phyloP scores from a whole-genome alignment of 2,329 filamentous ascomycete genomes.

The Pyrenophora graminea region DNA sequence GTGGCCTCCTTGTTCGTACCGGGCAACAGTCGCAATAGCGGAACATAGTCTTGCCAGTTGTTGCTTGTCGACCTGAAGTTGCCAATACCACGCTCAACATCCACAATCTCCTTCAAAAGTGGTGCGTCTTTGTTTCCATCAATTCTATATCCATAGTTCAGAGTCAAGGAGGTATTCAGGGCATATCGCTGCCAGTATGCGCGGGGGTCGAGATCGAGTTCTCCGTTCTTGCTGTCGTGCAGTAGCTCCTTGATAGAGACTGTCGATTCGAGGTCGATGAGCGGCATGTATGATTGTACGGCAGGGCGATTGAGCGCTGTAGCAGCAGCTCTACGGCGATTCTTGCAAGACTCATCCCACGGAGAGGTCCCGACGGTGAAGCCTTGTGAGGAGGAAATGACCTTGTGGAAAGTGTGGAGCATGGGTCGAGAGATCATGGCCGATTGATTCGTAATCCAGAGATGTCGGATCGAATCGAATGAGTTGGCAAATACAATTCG shows the following conservation, averaged over 20 bases:
- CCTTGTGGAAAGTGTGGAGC: conserved; percentile 79
- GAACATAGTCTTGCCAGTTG: conserved; percentile 86
- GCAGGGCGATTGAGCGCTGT: conserved; percentile 78
- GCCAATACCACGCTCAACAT: conserved; percentile 75
- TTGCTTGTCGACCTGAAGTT: conserved; percentile 79
- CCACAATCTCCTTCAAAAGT: conserved; percentile 72
- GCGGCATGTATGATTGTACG: conserved; percentile 78
- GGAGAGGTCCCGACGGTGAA: conserved; percentile 84
- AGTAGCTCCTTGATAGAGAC: conserved; percentile 74
- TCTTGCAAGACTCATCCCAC: conserved; percentile 81
- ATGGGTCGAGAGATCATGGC: conserved; percentile 76
- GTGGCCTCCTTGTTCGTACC: conserved; percentile 65
- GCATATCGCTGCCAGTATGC: conserved; percentile 76
- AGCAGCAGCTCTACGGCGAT: conserved; percentile 74
- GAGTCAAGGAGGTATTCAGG: conserved; percentile 74
- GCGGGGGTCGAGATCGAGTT: conserved; percentile 69
- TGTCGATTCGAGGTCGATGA: conserved; percentile 76
- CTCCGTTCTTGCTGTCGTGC: conserved; percentile 65
- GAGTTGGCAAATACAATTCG: conserved; percentile 78
- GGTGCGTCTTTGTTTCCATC: conserved; percentile 69
- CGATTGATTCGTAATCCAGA: conserved; percentile 81
- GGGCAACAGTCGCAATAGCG: conserved; percentile 68
- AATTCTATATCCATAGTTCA: conserved; percentile 80
- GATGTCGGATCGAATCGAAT: conserved; percentile 71
- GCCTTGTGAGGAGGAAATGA: conserved; percentile 75